Evolutionary conservation across 306 rosid species (phyloP).

Genomic region (Leucaena leucocephala): DNA sequence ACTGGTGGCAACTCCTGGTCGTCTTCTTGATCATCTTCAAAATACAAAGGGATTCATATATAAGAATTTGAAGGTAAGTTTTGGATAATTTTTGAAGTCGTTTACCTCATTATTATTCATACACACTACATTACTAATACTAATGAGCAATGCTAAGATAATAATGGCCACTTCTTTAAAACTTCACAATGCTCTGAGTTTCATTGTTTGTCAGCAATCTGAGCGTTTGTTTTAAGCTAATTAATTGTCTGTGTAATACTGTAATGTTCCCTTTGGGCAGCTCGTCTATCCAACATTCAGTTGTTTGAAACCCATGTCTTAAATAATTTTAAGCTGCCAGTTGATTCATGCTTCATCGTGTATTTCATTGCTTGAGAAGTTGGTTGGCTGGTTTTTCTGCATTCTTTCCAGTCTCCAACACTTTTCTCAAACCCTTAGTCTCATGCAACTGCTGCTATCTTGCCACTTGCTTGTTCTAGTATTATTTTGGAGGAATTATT

Average conservation of each 20-base stretch:
- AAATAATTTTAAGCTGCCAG: neutral
- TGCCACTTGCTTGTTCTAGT: neutral
- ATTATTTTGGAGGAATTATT: neutral
- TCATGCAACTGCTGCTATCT: neutral
- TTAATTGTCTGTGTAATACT: neutral
- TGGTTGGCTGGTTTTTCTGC: neutral
- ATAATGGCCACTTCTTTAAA: conserved; percentile 14
- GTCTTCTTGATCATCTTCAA: conserved; percentile 94
- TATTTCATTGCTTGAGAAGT: conserved; percentile 13
- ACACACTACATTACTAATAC: neutral
- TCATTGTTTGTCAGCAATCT: neutral
- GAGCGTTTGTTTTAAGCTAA: neutral
- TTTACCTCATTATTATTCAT: neutral
- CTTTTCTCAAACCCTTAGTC: neutral
- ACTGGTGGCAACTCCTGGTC: conserved; percentile 93
- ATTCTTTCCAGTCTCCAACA: neutral
- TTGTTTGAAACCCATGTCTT: conserved; percentile 1
- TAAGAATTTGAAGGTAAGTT: conserved; percentile 72
- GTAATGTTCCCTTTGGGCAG: neutral
- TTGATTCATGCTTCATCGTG: neutral
- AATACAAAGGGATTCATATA: conserved; percentile 78
- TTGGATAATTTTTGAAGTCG: neutral
- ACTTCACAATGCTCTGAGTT: neutral
- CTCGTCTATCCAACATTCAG: neutral
- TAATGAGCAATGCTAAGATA: neutral